Evolutionary conservation across 306 rosid genomes (phyloP), one percentile per base, ranked within the genome.

Genomic region (Begonia peltatifolia): DNA sequence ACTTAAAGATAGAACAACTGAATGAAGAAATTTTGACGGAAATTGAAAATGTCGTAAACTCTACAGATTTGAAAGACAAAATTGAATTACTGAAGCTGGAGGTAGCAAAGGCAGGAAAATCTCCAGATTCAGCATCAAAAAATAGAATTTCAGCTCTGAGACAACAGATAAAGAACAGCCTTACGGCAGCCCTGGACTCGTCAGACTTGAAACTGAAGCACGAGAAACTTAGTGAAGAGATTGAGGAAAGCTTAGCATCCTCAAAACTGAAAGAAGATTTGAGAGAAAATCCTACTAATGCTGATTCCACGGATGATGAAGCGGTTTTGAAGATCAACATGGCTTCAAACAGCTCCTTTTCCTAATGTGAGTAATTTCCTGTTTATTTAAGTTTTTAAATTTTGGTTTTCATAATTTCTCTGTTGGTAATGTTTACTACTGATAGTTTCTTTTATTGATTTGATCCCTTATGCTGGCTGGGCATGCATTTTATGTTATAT

Each of bases 181-280:
- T 83, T 60, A 75, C 22, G 6, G 79, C 81, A 58, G 83, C 84
- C 11, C 14, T 85, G 67, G 85, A 59, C 23, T 64, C 87, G 3
- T 76, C 87, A 25, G 51, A 65, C 69, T 61, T 90, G 43, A 85
- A 85, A 63, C 69, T 78, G 66, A 71, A 83, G 78, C 76, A 72
- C 44, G 90, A 80, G 63, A 67, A 63, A 76, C 68, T 83, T 55
- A 59, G 47, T 47, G 73, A 82, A 9, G 74, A 70, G 69, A 61
- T 81, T 72, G 64, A 76, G 49, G 55, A 73, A 63, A 60, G 48
- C 52, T 15, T 61, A 36, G 66, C 57, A 61, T 63, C 74, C 58
- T 64, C 76, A 36, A 44, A n/a, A 11, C 48, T 44, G 48, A n/a
- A 44, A 11, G 74, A 47, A 61, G 67, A 52, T 57, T 63, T 46